phyloP scores from a whole-genome alignment of 163 green algal genomes.

The Scenedesmus sp. region DNA sequence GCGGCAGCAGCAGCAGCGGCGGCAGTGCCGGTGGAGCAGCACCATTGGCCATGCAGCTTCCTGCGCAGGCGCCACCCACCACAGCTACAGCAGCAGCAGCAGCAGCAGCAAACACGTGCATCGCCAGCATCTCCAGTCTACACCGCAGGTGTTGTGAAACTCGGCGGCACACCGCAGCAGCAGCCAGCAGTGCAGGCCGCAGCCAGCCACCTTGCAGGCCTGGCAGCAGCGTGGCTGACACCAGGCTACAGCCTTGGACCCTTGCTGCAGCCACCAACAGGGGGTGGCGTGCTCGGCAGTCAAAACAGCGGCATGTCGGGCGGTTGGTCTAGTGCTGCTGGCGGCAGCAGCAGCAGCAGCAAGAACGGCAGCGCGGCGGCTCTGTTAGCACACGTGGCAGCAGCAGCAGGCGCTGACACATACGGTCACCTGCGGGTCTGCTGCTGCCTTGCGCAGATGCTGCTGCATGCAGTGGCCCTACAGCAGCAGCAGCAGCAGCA shows the following conservation, averaged over 20 bases:
- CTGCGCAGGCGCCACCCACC: background rate
- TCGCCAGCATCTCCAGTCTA: background rate
- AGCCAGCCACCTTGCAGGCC: slow-evolving; percentile 13
- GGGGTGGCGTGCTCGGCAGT: too few species aligned
- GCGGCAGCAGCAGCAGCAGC: background rate
- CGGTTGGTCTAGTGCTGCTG: background rate
- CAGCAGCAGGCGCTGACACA: background rate
- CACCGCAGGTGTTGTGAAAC: background rate
- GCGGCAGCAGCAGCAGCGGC: background rate
- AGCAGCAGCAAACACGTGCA: background rate
- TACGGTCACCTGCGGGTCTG: slow-evolving; percentile 13
- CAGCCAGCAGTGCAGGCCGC: background rate
- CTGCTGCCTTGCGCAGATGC: slow-evolving; percentile 40
- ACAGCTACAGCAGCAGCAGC: slow-evolving; percentile 39
- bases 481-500: slow-evolving; percentile 33
- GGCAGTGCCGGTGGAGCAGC: background rate
- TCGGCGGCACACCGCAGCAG: background rate
- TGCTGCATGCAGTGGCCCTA: background rate
- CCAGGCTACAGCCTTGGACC: slow-evolving; percentile 24
- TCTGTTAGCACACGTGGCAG: background rate
- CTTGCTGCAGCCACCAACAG: background rate
- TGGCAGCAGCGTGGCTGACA: slow-evolving; percentile 37
- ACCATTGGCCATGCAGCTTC: background rate
- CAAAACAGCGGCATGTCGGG: background rate
- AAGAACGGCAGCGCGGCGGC: background rate